phyloP scores from a whole-genome alignment of 139 green algal genomes.

The Medakamo hakoo region DNA sequence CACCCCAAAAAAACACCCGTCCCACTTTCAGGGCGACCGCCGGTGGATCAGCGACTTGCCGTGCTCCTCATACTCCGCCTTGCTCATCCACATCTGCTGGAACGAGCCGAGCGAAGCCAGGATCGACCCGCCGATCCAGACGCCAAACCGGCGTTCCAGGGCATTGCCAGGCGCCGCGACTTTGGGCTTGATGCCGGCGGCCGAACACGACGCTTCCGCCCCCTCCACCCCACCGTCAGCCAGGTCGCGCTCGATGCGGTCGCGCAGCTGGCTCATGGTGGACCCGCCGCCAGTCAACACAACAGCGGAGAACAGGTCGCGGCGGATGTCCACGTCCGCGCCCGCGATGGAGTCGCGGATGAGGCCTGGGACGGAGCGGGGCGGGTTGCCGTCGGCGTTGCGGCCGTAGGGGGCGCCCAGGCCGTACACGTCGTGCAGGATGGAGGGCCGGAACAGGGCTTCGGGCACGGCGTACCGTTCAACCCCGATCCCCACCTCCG shows the following conservation, averaged over 20 bases:
- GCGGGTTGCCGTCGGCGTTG: background rate
- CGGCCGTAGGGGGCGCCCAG: background rate
- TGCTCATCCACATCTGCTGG: constrained; percentile 95
- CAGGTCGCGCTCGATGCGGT: constrained; percentile 71
- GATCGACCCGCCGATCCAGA: constrained; percentile 87
- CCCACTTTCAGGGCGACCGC: constrained; percentile 55
- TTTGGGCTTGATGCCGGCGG: constrained; percentile 36
- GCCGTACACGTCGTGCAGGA: constrained; percentile 12
- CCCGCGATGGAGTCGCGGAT: constrained; percentile 50
- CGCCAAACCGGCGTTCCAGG: constrained; percentile 60
- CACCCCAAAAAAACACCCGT: no score
- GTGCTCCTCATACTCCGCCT: constrained; percentile 83
- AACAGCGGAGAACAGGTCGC: constrained; percentile 61
- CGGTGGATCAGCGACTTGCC: constrained; percentile 74
- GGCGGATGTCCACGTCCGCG: constrained; percentile 73
- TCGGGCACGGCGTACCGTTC: constrained; percentile 72
- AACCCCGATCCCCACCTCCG: constrained; percentile 52
- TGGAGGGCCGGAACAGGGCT: constrained; percentile 54
- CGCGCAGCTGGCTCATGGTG: constrained; percentile 39
- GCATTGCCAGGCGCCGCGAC: constrained; percentile 50
- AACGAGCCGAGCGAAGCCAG: constrained; percentile 83
- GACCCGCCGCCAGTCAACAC: constrained; percentile 62
- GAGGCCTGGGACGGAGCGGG: constrained; percentile 20
- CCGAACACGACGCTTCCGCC: no score
- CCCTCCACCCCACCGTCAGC: constrained; percentile 21